phyloP scores from a whole-genome alignment of 2,329 filamentous ascomycete genomes.

The Beauveria sp. region DNA sequence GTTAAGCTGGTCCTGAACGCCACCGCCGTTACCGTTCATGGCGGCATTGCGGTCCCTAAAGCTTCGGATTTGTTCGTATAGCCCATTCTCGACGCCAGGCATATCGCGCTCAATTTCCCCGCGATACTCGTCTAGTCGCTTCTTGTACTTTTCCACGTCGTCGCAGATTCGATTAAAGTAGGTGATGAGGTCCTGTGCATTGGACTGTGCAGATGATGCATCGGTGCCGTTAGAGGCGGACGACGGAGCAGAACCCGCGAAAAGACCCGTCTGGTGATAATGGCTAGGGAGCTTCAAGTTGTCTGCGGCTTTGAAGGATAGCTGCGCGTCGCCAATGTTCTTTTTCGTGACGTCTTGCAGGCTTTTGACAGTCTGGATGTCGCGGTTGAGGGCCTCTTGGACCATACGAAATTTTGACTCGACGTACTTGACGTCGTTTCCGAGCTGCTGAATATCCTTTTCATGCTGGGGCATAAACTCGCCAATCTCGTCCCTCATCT shows the following conservation, averaged over 20 bases:
- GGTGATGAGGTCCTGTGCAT: conserved; percentile 35
- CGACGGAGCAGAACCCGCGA: conserved; percentile 26
- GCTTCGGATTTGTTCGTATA: conserved; percentile 35
- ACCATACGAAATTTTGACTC: conserved; percentile 40
- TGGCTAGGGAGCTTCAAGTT: conserved; percentile 62
- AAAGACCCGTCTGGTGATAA: conserved; percentile 41
- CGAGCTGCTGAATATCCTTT: conserved; percentile 37
- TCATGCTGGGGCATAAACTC: conserved; percentile 54
- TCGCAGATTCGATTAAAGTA: conserved; percentile 38
- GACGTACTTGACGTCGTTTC: conserved; percentile 40
- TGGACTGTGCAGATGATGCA: conserved; percentile 28
- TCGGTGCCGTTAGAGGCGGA: conserved; percentile 22
- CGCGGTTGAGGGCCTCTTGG: conserved; percentile 40
- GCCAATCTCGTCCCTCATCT: conserved; percentile 68
- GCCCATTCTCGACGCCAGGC: conserved; percentile 38
- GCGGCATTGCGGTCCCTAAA: conserved; percentile 24
- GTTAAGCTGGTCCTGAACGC: conserved; percentile 30
- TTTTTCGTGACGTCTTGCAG: conserved; percentile 52
- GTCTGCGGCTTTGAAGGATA: conserved; percentile 66
- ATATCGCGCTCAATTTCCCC: conserved; percentile 39
- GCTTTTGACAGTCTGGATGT: conserved; percentile 55
- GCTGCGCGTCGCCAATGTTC: conserved; percentile 61
- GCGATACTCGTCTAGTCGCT: conserved; percentile 36
- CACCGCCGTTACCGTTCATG: conserved; percentile 17
- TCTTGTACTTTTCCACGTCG: conserved; percentile 36